Evolutionary conservation across 495 filamentous ascomycete genomes (phyloP).

Genomic region (Delitschia confertaspora): DNA sequence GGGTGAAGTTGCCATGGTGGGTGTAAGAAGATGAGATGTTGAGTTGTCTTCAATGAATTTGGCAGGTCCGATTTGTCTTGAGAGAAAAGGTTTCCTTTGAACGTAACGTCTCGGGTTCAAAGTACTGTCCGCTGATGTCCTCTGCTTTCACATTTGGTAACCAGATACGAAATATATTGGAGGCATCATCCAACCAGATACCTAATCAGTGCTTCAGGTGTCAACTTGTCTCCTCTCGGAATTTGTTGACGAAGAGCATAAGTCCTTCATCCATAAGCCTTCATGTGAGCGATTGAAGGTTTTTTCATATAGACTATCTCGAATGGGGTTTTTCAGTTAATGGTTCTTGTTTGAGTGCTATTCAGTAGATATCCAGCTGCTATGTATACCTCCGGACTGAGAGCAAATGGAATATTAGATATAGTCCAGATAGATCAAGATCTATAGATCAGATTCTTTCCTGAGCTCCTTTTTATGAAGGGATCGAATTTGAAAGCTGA

Average conservation of each 20-base stretch:
- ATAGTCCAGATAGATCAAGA: conserved; percentile 8
- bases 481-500: neutral
- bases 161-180: conserved; percentile 20
- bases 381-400: conserved; percentile 2
- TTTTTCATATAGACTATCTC: conserved; percentile 3
- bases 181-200: conserved; percentile 15
- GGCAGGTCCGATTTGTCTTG: too few relatives aligned
- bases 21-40: too few relatives aligned
- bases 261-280: conserved; percentile 4
- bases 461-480: conserved; percentile 3
- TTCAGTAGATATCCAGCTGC: conserved; percentile 17
- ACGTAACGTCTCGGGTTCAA: conserved; percentile 6
- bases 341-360: conserved; percentile 7
- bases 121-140: conserved; percentile 3
- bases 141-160: conserved; percentile 1
- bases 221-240: conserved; percentile 7
- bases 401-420: conserved; percentile 3
- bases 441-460: neutral
- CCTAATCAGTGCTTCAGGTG: conserved; percentile 6
- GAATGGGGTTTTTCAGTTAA: conserved; percentile 18
- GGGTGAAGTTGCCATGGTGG: too few relatives aligned
- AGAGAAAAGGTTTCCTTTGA: conserved; percentile 1
- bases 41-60: too few relatives aligned
- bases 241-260: conserved; percentile 1
- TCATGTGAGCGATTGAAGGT: conserved; percentile 7